Evolutionary conservation across 176 grass and related monocot species (phyloP), one percentile per base, ranked within the genome.

Genomic region (Oryza punctata): DNA sequence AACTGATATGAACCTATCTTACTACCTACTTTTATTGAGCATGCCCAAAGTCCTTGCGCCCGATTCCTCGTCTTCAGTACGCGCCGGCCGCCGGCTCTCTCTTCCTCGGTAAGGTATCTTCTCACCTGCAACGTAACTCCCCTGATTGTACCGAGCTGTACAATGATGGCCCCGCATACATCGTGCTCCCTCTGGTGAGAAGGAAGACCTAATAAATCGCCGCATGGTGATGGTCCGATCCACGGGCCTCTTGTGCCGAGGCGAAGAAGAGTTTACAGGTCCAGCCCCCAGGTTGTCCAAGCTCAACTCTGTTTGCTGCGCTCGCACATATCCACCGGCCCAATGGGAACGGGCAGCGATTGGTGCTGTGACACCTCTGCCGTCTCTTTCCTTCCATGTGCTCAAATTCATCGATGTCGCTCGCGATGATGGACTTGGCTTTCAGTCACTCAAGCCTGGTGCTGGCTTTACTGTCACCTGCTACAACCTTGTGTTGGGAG

Each of bases 381-480:
- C 12, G 75, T 77, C 32, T 26, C 21, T 32, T 77, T 77, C 75
- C 21, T 16, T 12, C 54, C 9, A 10, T 23, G 8, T 0, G 2
- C 81, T 83, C 60, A 75, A 19, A 27, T 65, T 75, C 30, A 2
- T 75, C 19, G 9, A 49, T 37, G 60, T 83, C 60, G 21, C 28
- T 12, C 37, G 37, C 4, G 6, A 38, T 38, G 37, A 38, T 38
- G 37, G 37, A 38, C 16, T 66, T 16, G 41, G 60, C n/a, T 50
- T 38, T 2, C 60, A 71, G 60, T 1, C 27, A 5, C 71, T 83
- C 14, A 38, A 27, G 7, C 7, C 38, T 4, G 43, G 9, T 2
- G 19, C 21, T 5, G 21, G 43, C 71, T 75, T 83, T 41, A 83
- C 81, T 32, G 21, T 83, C 60, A 52, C 71, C 21, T 83, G 61